Percentiles rank a stretch among this genome's conserved stretches.
These are phyloP conservation scores for Ceriops zippeliana DNA, from an alignment of 345 rosid species.

Conservation along the genomic window DNA sequence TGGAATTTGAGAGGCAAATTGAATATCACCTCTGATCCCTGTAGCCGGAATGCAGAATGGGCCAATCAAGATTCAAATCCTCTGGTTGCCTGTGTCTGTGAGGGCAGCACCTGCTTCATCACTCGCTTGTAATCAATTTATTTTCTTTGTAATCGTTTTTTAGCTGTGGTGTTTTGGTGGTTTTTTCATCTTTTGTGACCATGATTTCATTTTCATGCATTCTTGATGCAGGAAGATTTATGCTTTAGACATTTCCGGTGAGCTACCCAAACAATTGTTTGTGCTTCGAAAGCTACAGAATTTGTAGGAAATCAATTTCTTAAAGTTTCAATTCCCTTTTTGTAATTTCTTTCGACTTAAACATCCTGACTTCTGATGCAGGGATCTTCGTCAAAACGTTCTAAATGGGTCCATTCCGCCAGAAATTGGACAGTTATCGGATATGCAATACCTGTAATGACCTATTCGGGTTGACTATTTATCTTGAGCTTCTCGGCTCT, in stretches of 20 bases:
- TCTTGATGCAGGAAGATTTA: conserved; percentile 46
- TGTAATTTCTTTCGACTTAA: conserved; percentile 5
- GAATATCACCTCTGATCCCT: conserved; percentile 42
- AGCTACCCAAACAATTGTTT: conserved; percentile 47
- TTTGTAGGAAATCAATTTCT: conserved; percentile 33
- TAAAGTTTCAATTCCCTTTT: background rate
- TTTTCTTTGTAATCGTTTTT: background rate
- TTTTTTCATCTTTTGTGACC: background rate
- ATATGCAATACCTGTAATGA: conserved; percentile 56
- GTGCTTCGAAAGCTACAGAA: conserved; percentile 40
- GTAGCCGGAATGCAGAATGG: conserved; percentile 40
- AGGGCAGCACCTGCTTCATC: conserved; percentile 40
- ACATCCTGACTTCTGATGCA: conserved; percentile 19
- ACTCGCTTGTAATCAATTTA: conserved; percentile 41
- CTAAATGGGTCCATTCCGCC: conserved; percentile 46
- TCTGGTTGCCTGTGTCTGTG: conserved; percentile 44
- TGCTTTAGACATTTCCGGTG: conserved; percentile 55
- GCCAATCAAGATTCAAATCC: conserved; percentile 38
- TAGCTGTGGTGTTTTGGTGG: background rate
- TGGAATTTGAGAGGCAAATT: conserved; percentile 44
- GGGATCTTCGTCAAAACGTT: conserved; percentile 54
- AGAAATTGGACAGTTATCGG: conserved; percentile 40
- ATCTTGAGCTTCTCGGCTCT: background rate
- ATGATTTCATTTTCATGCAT: background rate
- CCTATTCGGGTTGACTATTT: conserved; percentile 1